These are phyloP conservation scores for Vicia faba DNA, from an alignment of 306 rosid genomes.

Conservation along the genomic window DNA sequence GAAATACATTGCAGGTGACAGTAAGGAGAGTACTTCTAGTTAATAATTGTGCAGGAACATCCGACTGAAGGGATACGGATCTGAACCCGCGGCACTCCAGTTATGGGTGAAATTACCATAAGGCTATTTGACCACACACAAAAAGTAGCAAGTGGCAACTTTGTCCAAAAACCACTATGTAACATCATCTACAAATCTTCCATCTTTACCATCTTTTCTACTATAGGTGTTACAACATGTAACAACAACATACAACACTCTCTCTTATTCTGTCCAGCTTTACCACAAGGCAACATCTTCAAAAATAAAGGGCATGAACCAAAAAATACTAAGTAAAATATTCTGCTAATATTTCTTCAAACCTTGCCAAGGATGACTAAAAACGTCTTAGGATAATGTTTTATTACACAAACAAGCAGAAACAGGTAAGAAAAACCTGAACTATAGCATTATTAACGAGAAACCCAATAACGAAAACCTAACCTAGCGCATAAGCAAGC, in stretches of 20 bases:
- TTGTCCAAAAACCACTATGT: slow-evolving; percentile 4
- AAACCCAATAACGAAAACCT: slow-evolving; percentile 23
- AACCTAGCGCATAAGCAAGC: slow-evolving; percentile 8
- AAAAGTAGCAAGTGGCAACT: background rate
- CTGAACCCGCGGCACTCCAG: too few species aligned
- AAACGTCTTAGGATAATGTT: background rate
- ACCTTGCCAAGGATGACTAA: slow-evolving; percentile 5
- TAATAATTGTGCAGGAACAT: too few species aligned
- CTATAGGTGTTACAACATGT: too few species aligned
- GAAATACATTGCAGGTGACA: too few species aligned
- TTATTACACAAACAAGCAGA: background rate
- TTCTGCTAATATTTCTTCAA: background rate
- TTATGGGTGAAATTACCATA: too few species aligned
- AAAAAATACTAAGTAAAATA: background rate
- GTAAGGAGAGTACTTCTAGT: too few species aligned
- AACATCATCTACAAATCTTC: background rate
- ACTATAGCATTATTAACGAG: slow-evolving; percentile 21
- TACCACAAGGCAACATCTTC: too few species aligned
- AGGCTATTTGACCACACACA: too few species aligned
- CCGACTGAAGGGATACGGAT: too few species aligned
- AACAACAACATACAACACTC: too few species aligned
- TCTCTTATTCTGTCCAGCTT: too few species aligned
- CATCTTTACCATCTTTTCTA: too few species aligned
- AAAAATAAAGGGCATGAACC: slow-evolving; percentile 2
- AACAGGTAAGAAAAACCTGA: slow-evolving; percentile 18